phyloP scores from a whole-genome alignment of 768 basidiomycete genomes.

The Lentinula guzmanii region DNA sequence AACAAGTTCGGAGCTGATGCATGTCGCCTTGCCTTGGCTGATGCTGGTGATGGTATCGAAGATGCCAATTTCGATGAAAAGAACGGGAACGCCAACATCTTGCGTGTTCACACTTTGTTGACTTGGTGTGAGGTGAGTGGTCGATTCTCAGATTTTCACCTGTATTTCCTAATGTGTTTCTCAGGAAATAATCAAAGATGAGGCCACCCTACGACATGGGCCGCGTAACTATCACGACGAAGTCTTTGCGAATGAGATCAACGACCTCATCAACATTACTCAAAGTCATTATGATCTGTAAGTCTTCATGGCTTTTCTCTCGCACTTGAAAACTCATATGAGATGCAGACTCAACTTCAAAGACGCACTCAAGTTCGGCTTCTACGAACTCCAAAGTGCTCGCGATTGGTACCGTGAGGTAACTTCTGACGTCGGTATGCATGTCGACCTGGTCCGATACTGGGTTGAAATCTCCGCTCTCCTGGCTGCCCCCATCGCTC shows the following conservation, averaged over 20 bases:
- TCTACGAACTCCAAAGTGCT: constrained; percentile 88
- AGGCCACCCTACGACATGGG: constrained; percentile 68
- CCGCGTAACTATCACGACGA: constrained; percentile 77
- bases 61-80: constrained; percentile 99
- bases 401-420: constrained; percentile 98
- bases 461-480: constrained; percentile 83
- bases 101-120: constrained; percentile 86
- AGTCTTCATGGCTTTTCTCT: constrained; percentile 21
- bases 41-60: constrained; percentile 95
- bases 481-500: constrained; percentile 80
- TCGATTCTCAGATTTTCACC: neutral
- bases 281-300: constrained; percentile 79
- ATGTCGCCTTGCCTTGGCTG: constrained; percentile 85
- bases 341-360: constrained; percentile 81
- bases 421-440: constrained; percentile 86
- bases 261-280: constrained; percentile 77
- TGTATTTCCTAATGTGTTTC: neutral
- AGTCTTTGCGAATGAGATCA: constrained; percentile 89
- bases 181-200: constrained; percentile 77
- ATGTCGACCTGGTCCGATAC: constrained; percentile 75
- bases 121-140: constrained; percentile 81
- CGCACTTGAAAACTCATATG: neutral
- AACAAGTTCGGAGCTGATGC: constrained; percentile 97
- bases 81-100: constrained; percentile 93
- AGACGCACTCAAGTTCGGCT: constrained; percentile 90